These are phyloP conservation scores for Ascochyta lentis DNA, from an alignment of 2,329 filamentous ascomycete species.

Conservation along the genomic window DNA sequence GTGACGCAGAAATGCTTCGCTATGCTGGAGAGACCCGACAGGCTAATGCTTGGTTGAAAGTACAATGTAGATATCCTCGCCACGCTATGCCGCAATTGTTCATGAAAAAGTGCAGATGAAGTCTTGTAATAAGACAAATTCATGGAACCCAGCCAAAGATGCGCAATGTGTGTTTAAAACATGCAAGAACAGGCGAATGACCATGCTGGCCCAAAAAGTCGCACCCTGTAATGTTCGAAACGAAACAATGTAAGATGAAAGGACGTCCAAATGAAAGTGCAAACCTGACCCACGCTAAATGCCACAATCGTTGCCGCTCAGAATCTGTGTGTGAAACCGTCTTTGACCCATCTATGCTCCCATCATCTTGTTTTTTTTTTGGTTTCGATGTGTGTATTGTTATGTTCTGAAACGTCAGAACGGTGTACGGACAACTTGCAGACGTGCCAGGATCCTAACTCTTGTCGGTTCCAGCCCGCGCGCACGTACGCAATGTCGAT, in stretches of 20 bases:
- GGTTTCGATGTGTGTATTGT: constrained; percentile 25
- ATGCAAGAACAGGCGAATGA: constrained; percentile 30
- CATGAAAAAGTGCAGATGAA: constrained; percentile 17
- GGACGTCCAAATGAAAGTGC: constrained; percentile 25
- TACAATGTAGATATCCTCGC: constrained; percentile 29
- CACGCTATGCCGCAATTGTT: constrained; percentile 32
- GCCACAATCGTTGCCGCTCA: constrained; percentile 45
- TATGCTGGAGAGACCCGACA: constrained; percentile 18
- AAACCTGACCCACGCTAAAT: constrained; percentile 48
- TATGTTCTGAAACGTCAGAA: constrained; percentile 13
- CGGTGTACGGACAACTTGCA: background rate
- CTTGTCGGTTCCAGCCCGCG: constrained; percentile 41
- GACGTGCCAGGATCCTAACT: constrained; percentile 20
- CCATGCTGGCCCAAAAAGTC: constrained; percentile 24
- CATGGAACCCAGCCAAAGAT: constrained; percentile 15
- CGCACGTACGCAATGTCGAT: constrained; percentile 19
- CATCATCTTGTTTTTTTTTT: constrained; percentile 27
- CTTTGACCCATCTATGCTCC: constrained; percentile 20
- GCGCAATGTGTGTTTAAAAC: constrained; percentile 37
- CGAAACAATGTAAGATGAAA: constrained; percentile 28
- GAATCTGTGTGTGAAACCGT: constrained; percentile 21
- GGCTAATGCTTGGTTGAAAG: constrained; percentile 24
- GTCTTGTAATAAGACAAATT: constrained; percentile 5
- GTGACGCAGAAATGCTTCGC: constrained; percentile 26
- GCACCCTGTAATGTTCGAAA: constrained; percentile 41